Evolutionary conservation across 106 monocot genomes (phyloP), one percentile per base, ranked within the genome.

Genomic region (Apostasia shenzhenica): DNA sequence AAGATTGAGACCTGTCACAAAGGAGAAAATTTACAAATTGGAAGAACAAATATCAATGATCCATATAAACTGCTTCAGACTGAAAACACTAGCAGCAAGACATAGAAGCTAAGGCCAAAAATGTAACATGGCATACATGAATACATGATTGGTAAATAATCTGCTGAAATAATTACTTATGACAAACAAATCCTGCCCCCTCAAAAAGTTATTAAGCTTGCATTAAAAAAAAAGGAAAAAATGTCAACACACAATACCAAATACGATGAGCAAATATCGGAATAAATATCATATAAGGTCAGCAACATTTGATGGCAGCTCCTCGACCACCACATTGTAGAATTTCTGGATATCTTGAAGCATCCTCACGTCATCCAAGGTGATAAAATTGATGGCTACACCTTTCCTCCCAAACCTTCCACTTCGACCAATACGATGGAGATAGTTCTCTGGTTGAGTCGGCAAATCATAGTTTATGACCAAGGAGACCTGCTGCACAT

Each of bases 401-500:
- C 82, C 82, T 66, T 78, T 78, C 54, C 78, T 69, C 41, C 82
- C 82, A 69, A 77, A 77, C 2, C 82, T 48, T 6, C 82, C 78
- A 61, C 77, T 82, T 55, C 82, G 73, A 39, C 83, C 83, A 52
- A 83, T 83, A 14, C 83, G 78, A 42, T 83, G 83, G 6, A 83
- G 75, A 52, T 83, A 83, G 55, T 74, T 78, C 59, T 83, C 83
- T 8, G 79, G 70, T 4, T 83, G 73, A 38, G 70, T 75, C 0
- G 83, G 83, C 66, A 83, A 26, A 62, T 83, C 83, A 47, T 67
- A 83, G 61, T 83, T 83, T 6, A 83, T 79, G n/a, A 83, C 83
- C 9, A 78, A 43, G 11, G 78, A 78, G 14, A 83, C 83, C 41
- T 78, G 83, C 71, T 83, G 78, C 44, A 83, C 83, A 77, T 26